Evolutionary conservation across 805 yeast species (phyloP), one percentile per base, ranked within the genome.

Genomic region (Candida sphagnicola): DNA sequence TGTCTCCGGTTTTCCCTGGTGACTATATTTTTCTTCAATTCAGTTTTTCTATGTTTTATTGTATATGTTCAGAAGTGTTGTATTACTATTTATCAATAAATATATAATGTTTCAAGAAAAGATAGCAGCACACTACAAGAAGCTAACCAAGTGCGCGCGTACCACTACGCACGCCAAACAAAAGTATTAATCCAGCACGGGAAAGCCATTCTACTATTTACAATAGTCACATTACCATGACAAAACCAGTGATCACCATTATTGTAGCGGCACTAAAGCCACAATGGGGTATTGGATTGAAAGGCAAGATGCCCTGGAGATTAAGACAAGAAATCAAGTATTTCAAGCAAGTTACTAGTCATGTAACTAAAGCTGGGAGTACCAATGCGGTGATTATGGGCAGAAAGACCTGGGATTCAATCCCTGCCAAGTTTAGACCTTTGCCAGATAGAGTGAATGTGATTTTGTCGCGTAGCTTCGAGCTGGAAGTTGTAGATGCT

Each of bases 341-440:
- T 56, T 93, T 93, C 67, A 74, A 77, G 44, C 76, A 78, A 41
- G 82, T 87, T 12, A 93, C 99, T 0, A 61, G 80, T 2, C 48
- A 47, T 6, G 59, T 70, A 18, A 39, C 45, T 2, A 56, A 55
- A 3, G 59, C 64, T 16, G 56, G 62, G 28, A 40, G 41, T 18
- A 44, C 56, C 19, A 87, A 88, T 55, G 95, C 86, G 0, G 98
- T 93, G 11, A 72, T 93, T 3, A 93, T 93, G 99, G 99, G 99
- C 11, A 74, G 97, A 42, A 85, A 81, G 54, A 91, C 98, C 2
- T 93, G 97, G 95, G 93, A 89, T 23, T 85, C 95, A 5, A 90
- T 93, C 23, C 98, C 99, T 0, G 44, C 61, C 1, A 80, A 74
- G 55, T 93, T 88, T 62, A 70, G 95, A 45, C 99, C 99, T 0